Percentiles rank a stretch among this genome's conserved stretches.
Conservation (phyloP, 805 yeast genomes). For the Ogataea nakhonphanomensis region DNA sequence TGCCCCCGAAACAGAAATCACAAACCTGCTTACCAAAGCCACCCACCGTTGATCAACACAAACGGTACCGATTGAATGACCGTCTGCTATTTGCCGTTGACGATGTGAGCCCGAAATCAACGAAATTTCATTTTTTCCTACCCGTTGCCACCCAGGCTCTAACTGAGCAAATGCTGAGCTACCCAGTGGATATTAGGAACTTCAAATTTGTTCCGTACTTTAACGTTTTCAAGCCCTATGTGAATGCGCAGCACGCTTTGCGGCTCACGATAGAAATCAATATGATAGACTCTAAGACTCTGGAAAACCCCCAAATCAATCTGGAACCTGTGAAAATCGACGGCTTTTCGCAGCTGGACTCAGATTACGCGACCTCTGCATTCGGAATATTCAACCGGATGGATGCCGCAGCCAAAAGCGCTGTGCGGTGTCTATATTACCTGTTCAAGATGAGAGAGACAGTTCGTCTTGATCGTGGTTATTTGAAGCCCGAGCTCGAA, state of each 20-base stretch:
- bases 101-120: conserved; percentile 13
- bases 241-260: conserved; percentile 10
- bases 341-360: conserved; percentile 4
- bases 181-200: conserved; percentile 14
- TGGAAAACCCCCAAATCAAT: conserved; percentile 1
- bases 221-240: conserved; percentile 6
- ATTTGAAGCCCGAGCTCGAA: conserved; percentile 9
- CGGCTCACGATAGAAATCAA: conserved; percentile 11
- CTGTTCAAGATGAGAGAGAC: conserved; percentile 25
- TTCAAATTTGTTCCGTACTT: conserved; percentile 10
- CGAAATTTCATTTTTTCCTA: conserved; percentile 22
- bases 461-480: conserved; percentile 19
- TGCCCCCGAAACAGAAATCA: conserved; percentile 1
- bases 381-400: conserved; percentile 10
- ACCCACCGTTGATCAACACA: no score
- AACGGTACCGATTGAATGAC: conserved; percentile 15
- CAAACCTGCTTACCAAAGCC: neutral
- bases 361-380: conserved; percentile 3
- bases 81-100: conserved; percentile 25
- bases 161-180: conserved; percentile 12
- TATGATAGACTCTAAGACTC: neutral
- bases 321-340: conserved; percentile 7
- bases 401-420: conserved; percentile 3
- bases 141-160: conserved; percentile 25
- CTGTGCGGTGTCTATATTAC: conserved; percentile 23